These are phyloP conservation scores for Conidiobolus incongruus DNA, from an alignment of 371 early-diverging fungal species.

Conservation along the genomic window DNA sequence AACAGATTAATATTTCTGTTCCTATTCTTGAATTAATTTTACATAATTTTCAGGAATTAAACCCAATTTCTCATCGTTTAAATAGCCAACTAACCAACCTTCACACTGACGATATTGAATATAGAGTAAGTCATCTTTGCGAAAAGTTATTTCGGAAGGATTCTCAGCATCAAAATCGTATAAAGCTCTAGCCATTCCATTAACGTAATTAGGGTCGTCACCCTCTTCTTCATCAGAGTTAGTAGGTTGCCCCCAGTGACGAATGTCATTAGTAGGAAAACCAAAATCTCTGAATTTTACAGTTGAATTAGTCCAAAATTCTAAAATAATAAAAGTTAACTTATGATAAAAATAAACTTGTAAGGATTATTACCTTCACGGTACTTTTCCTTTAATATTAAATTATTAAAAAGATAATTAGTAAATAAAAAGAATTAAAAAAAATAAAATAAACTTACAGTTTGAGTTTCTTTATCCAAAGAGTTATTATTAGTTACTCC, in stretches of 20 bases:
- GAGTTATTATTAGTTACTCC: no score
- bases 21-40: neutral
- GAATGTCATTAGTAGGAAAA: slow-evolving; percentile 27
- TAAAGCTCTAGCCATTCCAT: slow-evolving; percentile 23
- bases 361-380: neutral
- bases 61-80: slow-evolving; percentile 27
- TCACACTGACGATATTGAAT: slow-evolving; percentile 38
- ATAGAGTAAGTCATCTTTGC: slow-evolving; percentile 31
- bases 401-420: no score
- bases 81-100: slow-evolving; percentile 49
- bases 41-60: slow-evolving; percentile 55
- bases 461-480: no score
- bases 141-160: slow-evolving; percentile 32
- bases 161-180: slow-evolving; percentile 54
- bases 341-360: neutral
- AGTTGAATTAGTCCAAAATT: neutral
- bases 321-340: neutral
- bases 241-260: slow-evolving; percentile 19
- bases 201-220: slow-evolving; percentile 5
- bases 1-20: neutral
- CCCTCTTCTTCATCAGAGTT: neutral
- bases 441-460: no score
- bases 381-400: no score
- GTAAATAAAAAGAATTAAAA: no score
- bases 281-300: slow-evolving; percentile 41